Percentiles rank a stretch among this genome's conserved stretches.
phyloP scores from a whole-genome alignment of 2,329 filamentous ascomycete species.

The Tolypocladium tropicale region DNA sequence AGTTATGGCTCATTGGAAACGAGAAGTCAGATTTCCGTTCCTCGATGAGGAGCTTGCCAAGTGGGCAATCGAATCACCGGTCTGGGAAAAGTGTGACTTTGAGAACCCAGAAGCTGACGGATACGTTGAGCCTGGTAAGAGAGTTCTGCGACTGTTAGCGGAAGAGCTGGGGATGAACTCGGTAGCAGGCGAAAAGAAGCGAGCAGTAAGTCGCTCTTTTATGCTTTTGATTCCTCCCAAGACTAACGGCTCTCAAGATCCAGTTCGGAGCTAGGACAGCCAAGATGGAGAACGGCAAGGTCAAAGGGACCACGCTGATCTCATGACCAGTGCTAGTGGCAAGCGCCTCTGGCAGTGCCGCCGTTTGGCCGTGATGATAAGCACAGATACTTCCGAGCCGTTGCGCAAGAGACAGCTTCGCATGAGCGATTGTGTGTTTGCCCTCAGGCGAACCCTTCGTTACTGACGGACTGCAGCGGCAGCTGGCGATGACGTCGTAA shows the following conservation, averaged over 20 bases:
- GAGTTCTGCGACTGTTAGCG: slow-evolving; percentile 67
- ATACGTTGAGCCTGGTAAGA: slow-evolving; percentile 66
- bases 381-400: slow-evolving; percentile 67
- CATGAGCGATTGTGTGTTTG: slow-evolving; percentile 36
- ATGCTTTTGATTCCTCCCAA: background rate
- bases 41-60: slow-evolving; percentile 79
- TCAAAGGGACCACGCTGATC: slow-evolving; percentile 58
- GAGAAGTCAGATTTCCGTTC: slow-evolving; percentile 82
- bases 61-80: slow-evolving; percentile 64
- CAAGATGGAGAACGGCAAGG: slow-evolving; percentile 64
- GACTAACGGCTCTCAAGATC: slow-evolving; percentile 39
- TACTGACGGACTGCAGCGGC: slow-evolving; percentile 9
- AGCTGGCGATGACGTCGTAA: slow-evolving; percentile 41
- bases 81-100: slow-evolving; percentile 86
- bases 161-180: slow-evolving; percentile 58
- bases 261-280: slow-evolving; percentile 77
- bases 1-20: slow-evolving; percentile 79
- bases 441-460: slow-evolving; percentile 30
- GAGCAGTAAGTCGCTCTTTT: slow-evolving; percentile 8
- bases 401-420: slow-evolving; percentile 14
- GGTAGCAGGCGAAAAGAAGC: slow-evolving; percentile 79
- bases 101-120: slow-evolving; percentile 30
- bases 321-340: slow-evolving; percentile 18
- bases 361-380: slow-evolving; percentile 52
- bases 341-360: background rate